Evolutionary conservation across 2,329 filamentous ascomycete species (phyloP).

Genomic region (Cercospora sesami): DNA sequence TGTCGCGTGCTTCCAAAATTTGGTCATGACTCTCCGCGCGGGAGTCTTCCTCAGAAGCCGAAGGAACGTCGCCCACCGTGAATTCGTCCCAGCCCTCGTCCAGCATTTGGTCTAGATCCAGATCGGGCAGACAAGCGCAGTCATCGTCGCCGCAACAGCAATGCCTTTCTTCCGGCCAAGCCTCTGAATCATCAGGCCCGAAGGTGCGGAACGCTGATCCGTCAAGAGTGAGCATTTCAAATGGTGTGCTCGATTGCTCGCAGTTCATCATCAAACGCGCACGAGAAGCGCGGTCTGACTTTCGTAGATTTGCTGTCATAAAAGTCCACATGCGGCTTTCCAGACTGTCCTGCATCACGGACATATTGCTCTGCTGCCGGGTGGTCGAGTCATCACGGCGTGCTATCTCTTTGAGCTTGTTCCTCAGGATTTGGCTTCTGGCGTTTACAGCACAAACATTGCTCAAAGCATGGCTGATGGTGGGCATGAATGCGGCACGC

Average conservation of each 20-base stretch:
- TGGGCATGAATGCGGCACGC: constrained; percentile 42
- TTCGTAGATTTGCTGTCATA: background rate
- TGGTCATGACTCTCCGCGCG: background rate
- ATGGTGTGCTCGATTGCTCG: background rate
- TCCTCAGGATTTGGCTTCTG: constrained; percentile 8
- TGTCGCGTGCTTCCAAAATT: background rate
- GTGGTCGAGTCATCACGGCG: background rate
- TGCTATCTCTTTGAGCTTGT: constrained; percentile 23
- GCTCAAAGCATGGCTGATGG: constrained; percentile 39
- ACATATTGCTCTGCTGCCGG: background rate
- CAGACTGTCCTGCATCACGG: background rate
- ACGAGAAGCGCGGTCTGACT: background rate
- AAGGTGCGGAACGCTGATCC: background rate
- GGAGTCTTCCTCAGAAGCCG: background rate
- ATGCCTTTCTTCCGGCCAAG: background rate
- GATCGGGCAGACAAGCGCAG: background rate
- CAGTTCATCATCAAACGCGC: background rate
- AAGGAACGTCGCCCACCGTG: background rate
- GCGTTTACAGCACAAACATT: constrained; percentile 18
- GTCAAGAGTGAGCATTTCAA: background rate
- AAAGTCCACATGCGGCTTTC: background rate
- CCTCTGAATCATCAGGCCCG: background rate
- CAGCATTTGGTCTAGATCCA: background rate
- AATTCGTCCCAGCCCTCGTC: background rate
- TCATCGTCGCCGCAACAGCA: background rate